Evolutionary conservation across 495 filamentous ascomycete species (phyloP).

Genomic region (Penicillium desertorum): DNA sequence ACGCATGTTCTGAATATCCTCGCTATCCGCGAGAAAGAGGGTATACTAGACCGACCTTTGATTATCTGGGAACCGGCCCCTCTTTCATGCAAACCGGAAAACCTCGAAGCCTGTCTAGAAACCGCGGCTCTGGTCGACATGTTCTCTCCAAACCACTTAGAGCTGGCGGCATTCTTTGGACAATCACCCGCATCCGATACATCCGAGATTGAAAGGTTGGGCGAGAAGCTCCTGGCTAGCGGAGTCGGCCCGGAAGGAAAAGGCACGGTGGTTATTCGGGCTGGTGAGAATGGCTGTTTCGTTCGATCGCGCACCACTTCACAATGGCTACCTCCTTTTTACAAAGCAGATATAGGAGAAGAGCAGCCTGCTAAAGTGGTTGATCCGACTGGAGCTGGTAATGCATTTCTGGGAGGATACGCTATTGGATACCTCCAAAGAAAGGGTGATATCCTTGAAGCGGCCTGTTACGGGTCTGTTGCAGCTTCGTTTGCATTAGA

Average conservation of each 20-base stretch:
- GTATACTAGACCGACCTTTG: constrained; percentile 23
- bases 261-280: constrained; percentile 29
- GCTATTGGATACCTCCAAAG: constrained; percentile 30
- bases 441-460: constrained; percentile 17
- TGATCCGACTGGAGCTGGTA: constrained; percentile 41
- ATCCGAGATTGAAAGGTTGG: constrained; percentile 27
- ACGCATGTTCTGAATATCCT: constrained; percentile 12
- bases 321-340: constrained; percentile 35
- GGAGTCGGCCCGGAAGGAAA: constrained; percentile 25
- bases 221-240: constrained; percentile 16
- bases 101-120: constrained; percentile 24
- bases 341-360: constrained; percentile 7
- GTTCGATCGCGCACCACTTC: constrained; percentile 13
- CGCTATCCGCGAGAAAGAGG: constrained; percentile 10
- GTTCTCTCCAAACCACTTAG: constrained; percentile 41
- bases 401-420: constrained; percentile 38
- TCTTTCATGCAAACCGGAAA: constrained; percentile 26
- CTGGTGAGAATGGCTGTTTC: constrained; percentile 36
- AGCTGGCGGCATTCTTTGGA: constrained; percentile 27
- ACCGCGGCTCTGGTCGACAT: constrained; percentile 30
- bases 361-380: constrained; percentile 17
- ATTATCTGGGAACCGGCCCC: constrained; percentile 43
- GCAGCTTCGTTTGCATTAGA: constrained; percentile 39
- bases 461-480: constrained; percentile 33
- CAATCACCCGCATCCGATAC: constrained; percentile 10